Base-by-base conservation (phyloP, 345 rosid species). In the Salix viminalis region DNA sequence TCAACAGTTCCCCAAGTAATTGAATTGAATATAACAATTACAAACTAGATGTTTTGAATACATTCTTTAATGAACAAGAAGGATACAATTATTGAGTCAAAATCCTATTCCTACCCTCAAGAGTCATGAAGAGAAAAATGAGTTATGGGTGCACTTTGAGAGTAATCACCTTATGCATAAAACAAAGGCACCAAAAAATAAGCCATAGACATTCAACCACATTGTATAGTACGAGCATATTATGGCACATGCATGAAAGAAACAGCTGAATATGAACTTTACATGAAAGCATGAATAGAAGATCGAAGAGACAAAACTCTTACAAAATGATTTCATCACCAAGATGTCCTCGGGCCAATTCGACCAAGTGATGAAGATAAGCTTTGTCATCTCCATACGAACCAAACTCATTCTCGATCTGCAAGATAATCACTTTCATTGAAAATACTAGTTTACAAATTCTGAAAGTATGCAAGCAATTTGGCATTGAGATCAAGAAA, bases 361-460 rank as follows among this genome's bases (percentile, higher is more conserved):
- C 76, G 13, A 81, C 95, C 66, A 95, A 86, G 81, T 88, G 88
- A 65, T 73, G 86, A 80, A 95, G 95, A 85, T 95, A 95, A 67
- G 81, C 83, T 89, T 92, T 88, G 80, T 95, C 99, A 69, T 90
- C 87, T 68, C 97, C 99, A 88, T 85, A 95, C 46, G 99, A 95
- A 64, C 99, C 99, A 84, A 83, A 95, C 85, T 95, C 99, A 88
- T 95, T 92, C 89, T 95, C 97, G 74, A 93, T 88, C 99, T 95
- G 91, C 67, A 78, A 81, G 67, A 81, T 37, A 44, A 72, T 37
- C 24, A 41, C 72, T 46, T 41, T 66, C 16, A 71, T 2, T 48
- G 69, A 46, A 70, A 18, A 61, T 60, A 23, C 72, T 75, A 65
- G 72, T 48, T 24, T 15, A 65, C 42, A 76, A 48, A 56, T 44